Evolutionary conservation across 257 asterid species (phyloP), one percentile per base, ranked within the genome.

Genomic region (Knoxia roxburghii): DNA sequence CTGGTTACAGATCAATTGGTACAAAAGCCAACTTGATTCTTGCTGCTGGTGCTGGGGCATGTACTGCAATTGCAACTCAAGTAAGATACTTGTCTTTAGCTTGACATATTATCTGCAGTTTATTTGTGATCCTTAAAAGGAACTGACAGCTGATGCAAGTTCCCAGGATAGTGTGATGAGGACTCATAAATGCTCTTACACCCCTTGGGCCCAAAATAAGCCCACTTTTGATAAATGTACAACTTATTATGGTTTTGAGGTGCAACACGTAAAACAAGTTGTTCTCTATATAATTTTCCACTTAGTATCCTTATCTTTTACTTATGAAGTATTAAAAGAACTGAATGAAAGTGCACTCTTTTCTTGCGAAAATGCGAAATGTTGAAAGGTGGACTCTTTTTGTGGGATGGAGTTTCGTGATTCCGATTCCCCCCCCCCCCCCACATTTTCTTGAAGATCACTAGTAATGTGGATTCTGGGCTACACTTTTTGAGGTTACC

Each of bases 41-140:
- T 68, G 85, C 82, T 35, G 85, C 85, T 60, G 85, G 77, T 52
- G 85, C 85, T 52, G 85, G 85, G 30, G 85, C 80, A 59, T 77
- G 80, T 69, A 77, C 80, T 45, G 85, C 82, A 64, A 61, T 80
- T 64, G 32, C 61, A 39, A 77, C 82, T 48, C 85, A 80, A 72
- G 85, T 77, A 73, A 60, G 78, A 41, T 46, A 35, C 54, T 51
- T 24, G 27, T 27, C 21, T 40, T 75, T 29, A 59, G 23, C 29
- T 61, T 52, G 20, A 35, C 43, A 6, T 7, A 27, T 33, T 13
- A 21, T 66, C 9, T 17, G 21, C 40, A 33, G 30, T 21, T 50
- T 62, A n/a, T 13, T 8, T 33, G 3, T 32, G 29, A 37, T 35
- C 51, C 40, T 14, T 7, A 65, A n/a, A 11, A 39, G 20, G 50